phyloP scores from a whole-genome alignment of 2,329 filamentous ascomycete genomes.

The Didymella lethalis region DNA sequence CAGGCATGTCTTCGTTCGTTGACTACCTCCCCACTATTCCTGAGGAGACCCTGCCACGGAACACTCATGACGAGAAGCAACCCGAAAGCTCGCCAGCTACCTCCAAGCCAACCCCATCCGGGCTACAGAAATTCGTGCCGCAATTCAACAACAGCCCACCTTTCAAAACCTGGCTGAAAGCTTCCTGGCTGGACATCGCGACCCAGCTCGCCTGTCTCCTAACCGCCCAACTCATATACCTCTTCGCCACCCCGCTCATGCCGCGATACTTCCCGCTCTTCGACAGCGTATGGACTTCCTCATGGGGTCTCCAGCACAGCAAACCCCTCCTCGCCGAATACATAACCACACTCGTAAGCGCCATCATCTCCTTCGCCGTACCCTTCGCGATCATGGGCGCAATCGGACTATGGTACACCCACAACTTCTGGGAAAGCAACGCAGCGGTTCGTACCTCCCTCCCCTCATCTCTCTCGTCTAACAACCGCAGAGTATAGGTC shows the following conservation, averaged over 20 bases:
- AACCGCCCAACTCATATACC: constrained; percentile 54
- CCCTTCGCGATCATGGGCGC: constrained; percentile 68
- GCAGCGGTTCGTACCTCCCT: constrained; percentile 58
- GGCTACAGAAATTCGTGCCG: constrained; percentile 1
- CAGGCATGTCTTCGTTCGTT: not conserved
- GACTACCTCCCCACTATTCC: not conserved
- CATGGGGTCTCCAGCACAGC: constrained; percentile 63
- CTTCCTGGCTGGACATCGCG: constrained; percentile 64
- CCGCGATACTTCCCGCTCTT: constrained; percentile 64
- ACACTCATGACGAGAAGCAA: not conserved
- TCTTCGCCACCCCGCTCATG: constrained; percentile 61
- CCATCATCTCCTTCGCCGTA: constrained; percentile 67
- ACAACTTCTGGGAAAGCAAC: constrained; percentile 60
- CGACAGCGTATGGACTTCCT: constrained; percentile 19
- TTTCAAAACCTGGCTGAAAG: constrained; percentile 23
- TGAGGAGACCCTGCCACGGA: not conserved
- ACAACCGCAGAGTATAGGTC: constrained; percentile 35
- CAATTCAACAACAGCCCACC: constrained; percentile 27
- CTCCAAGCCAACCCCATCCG: not conserved
- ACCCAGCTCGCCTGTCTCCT: constrained; percentile 69
- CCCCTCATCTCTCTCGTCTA: not conserved
- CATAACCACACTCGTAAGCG: constrained; percentile 71
- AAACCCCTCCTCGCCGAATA: constrained; percentile 75
- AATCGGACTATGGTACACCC: constrained; percentile 67
- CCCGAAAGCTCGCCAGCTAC: not conserved